Evolutionary conservation across 2,329 filamentous ascomycete species (phyloP).

Genomic region (Eurotiales sp.): DNA sequence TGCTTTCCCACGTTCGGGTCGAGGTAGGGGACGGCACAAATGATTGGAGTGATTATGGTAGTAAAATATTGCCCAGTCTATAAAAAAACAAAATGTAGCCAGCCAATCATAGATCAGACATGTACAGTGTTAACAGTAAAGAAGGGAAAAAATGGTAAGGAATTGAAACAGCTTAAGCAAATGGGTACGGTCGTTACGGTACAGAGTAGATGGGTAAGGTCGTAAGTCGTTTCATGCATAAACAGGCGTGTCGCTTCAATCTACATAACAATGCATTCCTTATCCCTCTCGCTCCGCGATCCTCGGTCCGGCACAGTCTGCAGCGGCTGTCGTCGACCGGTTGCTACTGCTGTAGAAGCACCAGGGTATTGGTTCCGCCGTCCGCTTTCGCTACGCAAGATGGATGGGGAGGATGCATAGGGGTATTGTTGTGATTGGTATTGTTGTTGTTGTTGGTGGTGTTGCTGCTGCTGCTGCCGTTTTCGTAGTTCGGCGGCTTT

Average conservation of each 20-base stretch:
- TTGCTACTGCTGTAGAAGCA: not conserved
- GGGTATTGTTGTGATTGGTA: not conserved
- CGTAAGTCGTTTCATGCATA: no score
- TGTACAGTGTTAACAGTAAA: no score
- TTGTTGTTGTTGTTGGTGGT: conserved; percentile 1
- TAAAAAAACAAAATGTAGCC: no score
- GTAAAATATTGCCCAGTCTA: no score
- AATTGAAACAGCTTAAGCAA: no score
- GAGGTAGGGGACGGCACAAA: no score
- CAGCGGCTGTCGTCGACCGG: conserved; percentile 12
- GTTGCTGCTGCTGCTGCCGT: conserved; percentile 1
- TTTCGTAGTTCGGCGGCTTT: conserved; percentile 46
- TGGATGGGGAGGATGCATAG: not conserved
- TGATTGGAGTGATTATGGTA: no score
- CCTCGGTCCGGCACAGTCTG: conserved; percentile 9
- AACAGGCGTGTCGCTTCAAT: not conserved
- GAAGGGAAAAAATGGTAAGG: no score
- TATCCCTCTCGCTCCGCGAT: conserved; percentile 28
- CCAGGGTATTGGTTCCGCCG: conserved; percentile 8
- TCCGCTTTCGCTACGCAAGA: not conserved
- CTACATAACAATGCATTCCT: conserved; percentile 44
- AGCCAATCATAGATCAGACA: no score
- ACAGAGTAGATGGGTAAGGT: no score
- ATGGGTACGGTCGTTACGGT: no score
- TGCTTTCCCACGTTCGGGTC: no score